A percentile compares a stretch with the other conserved stretches of the same genome.
Conservation (phyloP, 768 basidiomycete genomes). For the Pleurotus citrinopileatus region DNA sequence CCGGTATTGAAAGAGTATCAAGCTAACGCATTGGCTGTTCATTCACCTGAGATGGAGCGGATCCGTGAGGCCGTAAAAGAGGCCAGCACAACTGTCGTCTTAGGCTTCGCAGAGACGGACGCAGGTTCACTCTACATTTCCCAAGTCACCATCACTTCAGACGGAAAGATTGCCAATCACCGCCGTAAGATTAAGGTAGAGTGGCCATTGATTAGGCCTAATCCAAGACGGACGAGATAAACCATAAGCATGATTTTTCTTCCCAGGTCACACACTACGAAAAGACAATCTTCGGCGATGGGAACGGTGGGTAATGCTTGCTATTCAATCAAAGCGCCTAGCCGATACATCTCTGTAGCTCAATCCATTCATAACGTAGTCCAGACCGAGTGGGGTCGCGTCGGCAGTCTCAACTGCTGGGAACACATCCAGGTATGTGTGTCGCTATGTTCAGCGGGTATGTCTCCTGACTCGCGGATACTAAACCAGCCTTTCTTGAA, state of each 20-base stretch:
- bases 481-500: conserved; percentile 29
- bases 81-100: conserved; percentile 20
- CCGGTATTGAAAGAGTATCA: conserved; percentile 26
- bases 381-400: conserved; percentile 23
- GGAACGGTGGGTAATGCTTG: conserved; percentile 19
- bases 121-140: conserved; percentile 23
- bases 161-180: conserved; percentile 26
- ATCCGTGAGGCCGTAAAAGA: conserved; percentile 27
- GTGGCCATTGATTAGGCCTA: background rate
- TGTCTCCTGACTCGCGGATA: too few species aligned
- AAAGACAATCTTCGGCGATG: conserved; percentile 28
- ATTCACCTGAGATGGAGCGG: conserved; percentile 29
- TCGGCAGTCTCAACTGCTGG: conserved; percentile 29
- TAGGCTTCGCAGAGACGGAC: conserved; percentile 27
- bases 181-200: conserved; percentile 28
- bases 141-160: conserved; percentile 24
- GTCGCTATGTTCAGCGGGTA: too few species aligned
- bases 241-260: conserved; percentile 8
- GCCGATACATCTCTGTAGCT: conserved; percentile 13
- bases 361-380: conserved; percentile 28
- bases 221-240: background rate
- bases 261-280: conserved; percentile 28
- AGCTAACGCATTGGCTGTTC: conserved; percentile 24
- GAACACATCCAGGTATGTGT: conserved; percentile 23
- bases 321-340: background rate